These are phyloP conservation scores for Furcasterigmium furcatum DNA, from an alignment of 2,329 filamentous ascomycete genomes.

Conservation along the genomic window DNA sequence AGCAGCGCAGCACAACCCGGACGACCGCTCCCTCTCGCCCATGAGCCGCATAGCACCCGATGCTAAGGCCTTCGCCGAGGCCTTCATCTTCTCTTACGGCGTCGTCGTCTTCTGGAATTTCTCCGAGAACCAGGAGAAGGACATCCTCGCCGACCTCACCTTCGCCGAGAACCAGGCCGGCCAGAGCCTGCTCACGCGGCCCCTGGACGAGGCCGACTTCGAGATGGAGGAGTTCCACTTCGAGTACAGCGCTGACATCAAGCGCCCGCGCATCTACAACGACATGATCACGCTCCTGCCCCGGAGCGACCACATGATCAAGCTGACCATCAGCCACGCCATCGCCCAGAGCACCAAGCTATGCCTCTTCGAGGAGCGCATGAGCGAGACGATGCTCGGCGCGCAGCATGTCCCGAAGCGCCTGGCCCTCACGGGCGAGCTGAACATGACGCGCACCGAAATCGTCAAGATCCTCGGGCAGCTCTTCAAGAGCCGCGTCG, in stretches of 20 bases:
- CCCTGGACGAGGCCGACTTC: conserved; percentile 84
- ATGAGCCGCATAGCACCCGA: conserved; percentile 63
- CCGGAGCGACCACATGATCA: conserved; percentile 95
- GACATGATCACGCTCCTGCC: conserved; percentile 98
- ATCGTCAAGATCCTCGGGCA: conserved; percentile 89
- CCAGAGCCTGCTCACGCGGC: conserved; percentile 68
- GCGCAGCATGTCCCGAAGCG: conserved; percentile 90
- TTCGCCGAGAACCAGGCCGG: conserved; percentile 72
- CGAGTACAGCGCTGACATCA: conserved; percentile 85
- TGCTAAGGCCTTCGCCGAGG: conserved; percentile 80
- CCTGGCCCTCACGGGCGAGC: conserved; percentile 81
- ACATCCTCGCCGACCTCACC: conserved; percentile 89
- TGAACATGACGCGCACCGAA: conserved; percentile 88
- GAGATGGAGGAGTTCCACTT: conserved; percentile 99
- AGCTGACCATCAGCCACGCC: conserved; percentile 93
- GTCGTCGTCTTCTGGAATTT: conserved; percentile 99
- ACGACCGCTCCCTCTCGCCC: conserved; percentile 44
- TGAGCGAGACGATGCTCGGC: conserved; percentile 90
- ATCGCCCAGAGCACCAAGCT: conserved; percentile 97
- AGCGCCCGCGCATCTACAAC: conserved; percentile 90
- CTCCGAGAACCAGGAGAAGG: conserved; percentile 91
- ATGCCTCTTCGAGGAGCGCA: conserved; percentile 92
- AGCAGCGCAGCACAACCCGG: conserved; percentile 20
- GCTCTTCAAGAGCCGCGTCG: conserved; percentile 89
- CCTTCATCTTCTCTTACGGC: conserved; percentile 96